These are phyloP conservation scores for Prinsepia uniflora DNA, from an alignment of 306 rosid genomes.

Conservation along the genomic window DNA sequence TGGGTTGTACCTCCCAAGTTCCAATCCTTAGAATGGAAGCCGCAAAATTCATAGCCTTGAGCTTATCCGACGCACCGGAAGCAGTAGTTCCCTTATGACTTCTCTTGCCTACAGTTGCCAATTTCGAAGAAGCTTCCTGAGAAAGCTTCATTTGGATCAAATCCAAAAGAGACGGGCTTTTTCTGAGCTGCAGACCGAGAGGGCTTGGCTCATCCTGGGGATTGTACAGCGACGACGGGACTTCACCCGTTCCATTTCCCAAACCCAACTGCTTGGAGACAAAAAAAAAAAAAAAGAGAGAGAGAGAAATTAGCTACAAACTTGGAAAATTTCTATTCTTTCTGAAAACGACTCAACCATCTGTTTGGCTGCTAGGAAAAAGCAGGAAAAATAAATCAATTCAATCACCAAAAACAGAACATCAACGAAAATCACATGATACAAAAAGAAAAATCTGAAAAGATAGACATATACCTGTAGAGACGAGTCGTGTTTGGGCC, in stretches of 20 bases:
- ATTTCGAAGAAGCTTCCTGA: constrained; percentile 31
- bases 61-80: constrained; percentile 41
- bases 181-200: constrained; percentile 66
- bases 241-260: neutral
- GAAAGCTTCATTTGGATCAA: constrained; percentile 82
- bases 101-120: constrained; percentile 31
- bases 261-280: neutral
- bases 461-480: constrained; percentile 29
- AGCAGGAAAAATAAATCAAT: neutral
- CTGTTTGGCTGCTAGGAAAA: constrained; percentile 2
- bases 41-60: constrained; percentile 78
- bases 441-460: neutral
- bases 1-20: constrained; percentile 61
- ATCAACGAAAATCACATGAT: neutral
- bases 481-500: constrained; percentile 37
- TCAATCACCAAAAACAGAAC: neutral
- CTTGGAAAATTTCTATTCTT: neutral
- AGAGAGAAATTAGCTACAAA: too few species aligned
- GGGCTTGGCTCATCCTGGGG: constrained; percentile 87
- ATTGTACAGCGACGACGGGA: constrained; percentile 30
- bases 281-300: too few species aligned
- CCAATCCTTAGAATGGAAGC: constrained; percentile 65
- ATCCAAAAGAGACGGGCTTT: constrained; percentile 81
- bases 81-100: constrained; percentile 35
- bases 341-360: neutral